Evolutionary conservation across 352 stramenopile species (phyloP).

Genomic region (Discostella stelligera): DNA sequence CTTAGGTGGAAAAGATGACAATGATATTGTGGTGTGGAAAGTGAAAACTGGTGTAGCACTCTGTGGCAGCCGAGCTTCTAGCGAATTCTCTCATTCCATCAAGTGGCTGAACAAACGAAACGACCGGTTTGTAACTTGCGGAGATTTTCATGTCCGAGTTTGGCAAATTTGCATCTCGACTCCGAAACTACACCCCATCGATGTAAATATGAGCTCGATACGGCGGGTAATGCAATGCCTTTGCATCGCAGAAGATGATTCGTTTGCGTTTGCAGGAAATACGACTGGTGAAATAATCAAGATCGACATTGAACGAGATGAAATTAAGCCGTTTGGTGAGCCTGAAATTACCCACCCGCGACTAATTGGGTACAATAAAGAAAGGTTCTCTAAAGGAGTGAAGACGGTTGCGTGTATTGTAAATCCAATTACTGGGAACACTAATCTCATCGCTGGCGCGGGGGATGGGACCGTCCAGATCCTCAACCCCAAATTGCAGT

Average conservation of each 20-base stretch:
- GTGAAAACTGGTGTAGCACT: constrained; percentile 87
- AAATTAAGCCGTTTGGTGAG: constrained; percentile 87
- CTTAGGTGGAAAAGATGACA: constrained; percentile 94
- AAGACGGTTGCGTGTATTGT: constrained; percentile 87
- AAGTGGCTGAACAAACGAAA: constrained; percentile 89
- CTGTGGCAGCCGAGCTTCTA: constrained; percentile 90
- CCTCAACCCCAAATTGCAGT: constrained; percentile 84
- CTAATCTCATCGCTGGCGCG: constrained; percentile 89
- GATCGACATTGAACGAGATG: constrained; percentile 91
- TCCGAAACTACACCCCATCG: constrained; percentile 91
- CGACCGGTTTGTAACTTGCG: constrained; percentile 92
- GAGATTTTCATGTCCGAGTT: constrained; percentile 91
- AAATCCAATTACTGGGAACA: constrained; percentile 84
- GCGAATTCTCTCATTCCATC: constrained; percentile 86
- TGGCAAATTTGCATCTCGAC: constrained; percentile 87
- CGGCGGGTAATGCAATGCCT: constrained; percentile 92
- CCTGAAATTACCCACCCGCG: constrained; percentile 75
- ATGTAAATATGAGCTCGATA: constrained; percentile 91
- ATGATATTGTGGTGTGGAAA: constrained; percentile 95
- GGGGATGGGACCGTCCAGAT: constrained; percentile 89
- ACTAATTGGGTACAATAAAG: constrained; percentile 87
- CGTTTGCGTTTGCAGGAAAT: constrained; percentile 91
- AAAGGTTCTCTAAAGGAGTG: constrained; percentile 91
- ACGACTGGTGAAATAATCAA: constrained; percentile 94
- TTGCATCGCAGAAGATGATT: constrained; percentile 89